phyloP scores from a whole-genome alignment of 139 green algal genomes.

The Tetraselmis chui region DNA sequence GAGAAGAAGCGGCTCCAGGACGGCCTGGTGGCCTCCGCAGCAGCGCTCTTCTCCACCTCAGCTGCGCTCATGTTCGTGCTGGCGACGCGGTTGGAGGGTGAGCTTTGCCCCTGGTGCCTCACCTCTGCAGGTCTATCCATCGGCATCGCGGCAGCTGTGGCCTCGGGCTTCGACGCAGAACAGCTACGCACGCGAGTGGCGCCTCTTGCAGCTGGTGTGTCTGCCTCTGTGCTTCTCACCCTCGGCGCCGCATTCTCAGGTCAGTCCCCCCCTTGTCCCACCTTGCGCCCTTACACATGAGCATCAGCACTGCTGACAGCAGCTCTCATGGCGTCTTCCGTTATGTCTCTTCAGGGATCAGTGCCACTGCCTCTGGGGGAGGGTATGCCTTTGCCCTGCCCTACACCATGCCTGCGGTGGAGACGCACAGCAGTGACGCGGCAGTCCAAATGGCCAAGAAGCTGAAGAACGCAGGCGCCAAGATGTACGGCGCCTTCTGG shows the following conservation, averaged over 20 bases:
- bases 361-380: conserved; percentile 1
- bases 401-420: conserved; percentile 26
- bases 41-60: conserved; percentile 53
- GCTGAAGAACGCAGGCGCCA: conserved; percentile 64
- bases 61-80: conserved; percentile 64
- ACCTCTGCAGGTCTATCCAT: conserved; percentile 54
- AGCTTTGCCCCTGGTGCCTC: conserved; percentile 62
- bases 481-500: conserved; percentile 98
- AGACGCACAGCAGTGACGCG: conserved; percentile 19
- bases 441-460: conserved; percentile 44
- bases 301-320: conserved; percentile 21
- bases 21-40: conserved; percentile 34
- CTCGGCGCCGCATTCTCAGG: neutral
- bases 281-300: conserved; percentile 12
- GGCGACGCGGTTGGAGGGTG: conserved; percentile 49
- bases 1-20: conserved; percentile 1
- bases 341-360: conserved; percentile 7
- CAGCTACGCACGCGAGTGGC: neutral
- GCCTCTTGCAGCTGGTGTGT: neutral
- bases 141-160: conserved; percentile 20
- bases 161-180: conserved; percentile 14
- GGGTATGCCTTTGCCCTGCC: conserved; percentile 20
- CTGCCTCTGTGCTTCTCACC: neutral
- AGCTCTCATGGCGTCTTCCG: conserved; percentile 17
- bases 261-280: neutral